Evolutionary conservation across 495 filamentous ascomycete species (phyloP).

Genomic region (Trichoderma gamsii): DNA sequence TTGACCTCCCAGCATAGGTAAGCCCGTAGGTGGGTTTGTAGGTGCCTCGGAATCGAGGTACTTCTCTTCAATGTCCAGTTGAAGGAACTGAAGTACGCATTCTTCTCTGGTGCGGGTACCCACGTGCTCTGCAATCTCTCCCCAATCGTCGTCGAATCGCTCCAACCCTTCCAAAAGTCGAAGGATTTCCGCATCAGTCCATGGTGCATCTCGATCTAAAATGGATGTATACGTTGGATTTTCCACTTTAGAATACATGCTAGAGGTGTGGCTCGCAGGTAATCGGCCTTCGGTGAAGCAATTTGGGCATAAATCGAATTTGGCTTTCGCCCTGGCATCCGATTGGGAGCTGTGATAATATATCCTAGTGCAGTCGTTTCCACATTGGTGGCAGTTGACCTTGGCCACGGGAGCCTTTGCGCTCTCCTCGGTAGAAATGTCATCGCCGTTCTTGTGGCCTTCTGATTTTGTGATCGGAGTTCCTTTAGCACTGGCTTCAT

Average conservation of each 20-base stretch:
- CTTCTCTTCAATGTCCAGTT: constrained; percentile 84
- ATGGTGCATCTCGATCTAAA: constrained; percentile 75
- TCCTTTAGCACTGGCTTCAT: constrained; percentile 86
- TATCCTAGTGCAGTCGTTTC: constrained; percentile 84
- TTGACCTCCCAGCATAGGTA: constrained; percentile 56
- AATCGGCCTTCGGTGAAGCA: constrained; percentile 80
- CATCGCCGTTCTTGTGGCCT: constrained; percentile 65
- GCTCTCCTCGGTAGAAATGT: constrained; percentile 46
- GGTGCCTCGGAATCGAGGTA: constrained; percentile 73
- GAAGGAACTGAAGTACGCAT: constrained; percentile 92
- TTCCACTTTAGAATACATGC: constrained; percentile 80
- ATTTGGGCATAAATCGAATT: constrained; percentile 80
- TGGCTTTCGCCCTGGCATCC: constrained; percentile 52
- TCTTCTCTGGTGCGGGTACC: constrained; percentile 89
- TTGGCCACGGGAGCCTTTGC: constrained; percentile 52
- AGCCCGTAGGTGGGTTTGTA: constrained; percentile 48
- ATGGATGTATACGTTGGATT: constrained; percentile 68
- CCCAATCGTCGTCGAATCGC: constrained; percentile 91
- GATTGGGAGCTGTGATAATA: constrained; percentile 79
- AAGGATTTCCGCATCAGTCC: constrained; percentile 84
- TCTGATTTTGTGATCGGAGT: constrained; percentile 55
- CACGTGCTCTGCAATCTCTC: constrained; percentile 83
- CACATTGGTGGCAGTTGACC: constrained; percentile 81
- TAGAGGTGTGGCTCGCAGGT: constrained; percentile 62
- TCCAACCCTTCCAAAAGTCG: constrained; percentile 84